Conservation (phyloP, 176 grass and related monocot species). For the Carex pumila region DNA sequence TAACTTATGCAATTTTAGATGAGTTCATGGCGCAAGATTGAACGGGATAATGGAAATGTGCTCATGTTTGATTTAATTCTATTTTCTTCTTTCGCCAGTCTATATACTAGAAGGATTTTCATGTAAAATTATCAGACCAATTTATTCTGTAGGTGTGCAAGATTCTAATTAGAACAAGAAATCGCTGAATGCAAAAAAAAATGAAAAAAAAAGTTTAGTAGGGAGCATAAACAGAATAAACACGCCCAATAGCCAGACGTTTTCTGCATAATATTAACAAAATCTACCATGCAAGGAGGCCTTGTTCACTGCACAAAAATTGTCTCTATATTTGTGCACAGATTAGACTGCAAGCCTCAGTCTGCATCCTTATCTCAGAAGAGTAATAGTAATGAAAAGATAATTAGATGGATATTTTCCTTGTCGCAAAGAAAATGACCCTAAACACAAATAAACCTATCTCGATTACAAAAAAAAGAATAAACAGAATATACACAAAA, state of each 20-base stretch:
- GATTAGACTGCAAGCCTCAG: background rate
- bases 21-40: background rate
- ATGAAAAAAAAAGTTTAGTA: background rate
- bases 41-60: background rate
- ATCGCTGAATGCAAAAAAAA: background rate
- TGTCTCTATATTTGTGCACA: background rate
- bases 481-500: background rate
- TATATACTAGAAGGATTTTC: background rate
- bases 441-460: background rate
- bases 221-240: background rate
- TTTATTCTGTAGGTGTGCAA: background rate
- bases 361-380: background rate
- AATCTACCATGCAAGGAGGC: background rate
- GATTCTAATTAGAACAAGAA: background rate
- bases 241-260: background rate
- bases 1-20: background rate
- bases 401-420: background rate
- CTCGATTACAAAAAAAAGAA: background rate
- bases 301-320: background rate
- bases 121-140: background rate
- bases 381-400: too few relatives aligned
- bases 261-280: background rate
- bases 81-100: background rate
- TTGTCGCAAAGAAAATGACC: background rate
- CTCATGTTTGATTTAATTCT: background rate